phyloP scores from a whole-genome alignment of 331 rosid species.

The Erythrophleum ivorense region DNA sequence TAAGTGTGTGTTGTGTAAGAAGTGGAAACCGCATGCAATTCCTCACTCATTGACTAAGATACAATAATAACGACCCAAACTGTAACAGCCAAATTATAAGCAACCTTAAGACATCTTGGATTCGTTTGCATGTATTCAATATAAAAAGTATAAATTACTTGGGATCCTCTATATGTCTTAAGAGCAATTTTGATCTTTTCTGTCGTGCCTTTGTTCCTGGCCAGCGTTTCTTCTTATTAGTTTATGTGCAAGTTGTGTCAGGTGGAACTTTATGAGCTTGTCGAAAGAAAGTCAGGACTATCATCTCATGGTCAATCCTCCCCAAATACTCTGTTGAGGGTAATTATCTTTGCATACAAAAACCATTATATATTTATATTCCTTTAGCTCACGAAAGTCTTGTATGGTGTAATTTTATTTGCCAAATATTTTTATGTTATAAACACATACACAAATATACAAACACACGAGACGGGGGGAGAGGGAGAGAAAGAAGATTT shows the following conservation, averaged over 20 bases:
- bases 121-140: too few species aligned
- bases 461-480: not conserved
- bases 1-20: not conserved
- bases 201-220: not conserved
- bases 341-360: constrained; percentile 27
- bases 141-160: too few species aligned
- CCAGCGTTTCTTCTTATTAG: not conserved
- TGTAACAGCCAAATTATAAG: not conserved
- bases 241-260: not conserved
- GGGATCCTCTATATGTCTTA: too few species aligned
- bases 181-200: too few species aligned
- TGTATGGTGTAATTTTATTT: not conserved
- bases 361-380: not conserved
- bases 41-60: not conserved
- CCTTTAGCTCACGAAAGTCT: not conserved
- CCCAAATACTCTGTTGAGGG: constrained; percentile 60
- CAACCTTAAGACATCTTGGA: too few species aligned
- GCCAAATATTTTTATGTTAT: not conserved
- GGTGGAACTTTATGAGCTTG: constrained; percentile 72
- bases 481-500: not conserved
- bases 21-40: not conserved
- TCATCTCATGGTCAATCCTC: constrained; percentile 72
- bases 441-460: not conserved
- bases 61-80: not conserved
- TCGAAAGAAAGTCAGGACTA: constrained; percentile 70